Evolutionary conservation across 73 alveolate species (phyloP).

Genomic region (Paramecium sonneborni): DNA sequence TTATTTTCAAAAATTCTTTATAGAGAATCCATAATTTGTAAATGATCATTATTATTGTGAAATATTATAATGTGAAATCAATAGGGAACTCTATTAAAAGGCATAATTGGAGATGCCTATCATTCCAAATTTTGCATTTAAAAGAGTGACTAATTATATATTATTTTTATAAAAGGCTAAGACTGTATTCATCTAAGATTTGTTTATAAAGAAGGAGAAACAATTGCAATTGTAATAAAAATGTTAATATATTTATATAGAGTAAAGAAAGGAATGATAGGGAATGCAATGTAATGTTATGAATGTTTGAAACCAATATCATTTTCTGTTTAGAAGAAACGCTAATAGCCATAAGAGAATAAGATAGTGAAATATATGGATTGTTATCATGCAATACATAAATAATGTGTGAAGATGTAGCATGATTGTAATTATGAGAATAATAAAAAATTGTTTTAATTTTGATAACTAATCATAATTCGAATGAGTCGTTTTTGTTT

Average conservation of each 20-base stretch:
- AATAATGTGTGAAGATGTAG: neutral
- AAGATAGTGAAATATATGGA: neutral
- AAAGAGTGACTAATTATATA: neutral
- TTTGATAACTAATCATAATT: constrained; percentile 15
- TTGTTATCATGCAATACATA: constrained; percentile 47
- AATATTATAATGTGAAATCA: neutral
- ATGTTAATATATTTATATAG: neutral
- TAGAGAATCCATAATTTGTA: constrained; percentile 2
- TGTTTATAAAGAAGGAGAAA: neutral
- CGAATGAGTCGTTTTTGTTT: neutral
- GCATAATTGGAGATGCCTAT: neutral
- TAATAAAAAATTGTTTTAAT: neutral
- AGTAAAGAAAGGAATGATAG: neutral
- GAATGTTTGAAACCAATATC: constrained; percentile 20
- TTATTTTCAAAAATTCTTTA: neutral
- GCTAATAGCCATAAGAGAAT: neutral
- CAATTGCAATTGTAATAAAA: neutral
- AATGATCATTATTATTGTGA: neutral
- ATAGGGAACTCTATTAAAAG: neutral
- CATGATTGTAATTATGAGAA: neutral
- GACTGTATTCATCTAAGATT: neutral
- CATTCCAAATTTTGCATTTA: constrained; percentile 38
- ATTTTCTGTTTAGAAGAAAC: neutral
- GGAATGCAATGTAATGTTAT: constrained; percentile 21
- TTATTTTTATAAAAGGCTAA: neutral